A percentile compares a stretch with the other conserved stretches of the same genome.
Evolutionary conservation across 441 rosid species (phyloP).

Genomic region (Erodium texanum): DNA sequence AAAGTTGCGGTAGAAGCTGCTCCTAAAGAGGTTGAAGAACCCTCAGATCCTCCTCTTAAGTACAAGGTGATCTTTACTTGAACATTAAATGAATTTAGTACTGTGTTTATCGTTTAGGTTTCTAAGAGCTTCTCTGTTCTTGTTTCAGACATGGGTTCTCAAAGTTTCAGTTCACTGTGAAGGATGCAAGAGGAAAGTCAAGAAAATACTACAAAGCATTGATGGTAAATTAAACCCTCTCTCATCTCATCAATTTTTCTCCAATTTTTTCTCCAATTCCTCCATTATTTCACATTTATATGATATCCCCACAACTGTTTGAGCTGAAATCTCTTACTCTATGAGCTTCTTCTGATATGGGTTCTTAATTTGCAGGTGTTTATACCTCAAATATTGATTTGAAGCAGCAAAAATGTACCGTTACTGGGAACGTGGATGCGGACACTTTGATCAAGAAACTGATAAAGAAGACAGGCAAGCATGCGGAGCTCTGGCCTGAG

Average conservation of each 20-base stretch:
- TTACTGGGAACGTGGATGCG: slow-evolving; percentile 17
- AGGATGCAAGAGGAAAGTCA: slow-evolving; percentile 15
- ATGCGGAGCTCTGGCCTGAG: slow-evolving; percentile 22
- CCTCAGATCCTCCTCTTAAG: not conserved
- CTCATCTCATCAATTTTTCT: too few species aligned
- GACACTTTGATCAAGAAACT: slow-evolving; percentile 18
- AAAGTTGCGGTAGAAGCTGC: not conserved
- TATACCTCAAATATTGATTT: slow-evolving; percentile 15
- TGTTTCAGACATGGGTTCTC: slow-evolving; percentile 16
- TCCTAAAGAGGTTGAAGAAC: not conserved
- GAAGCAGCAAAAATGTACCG: slow-evolving; percentile 19
- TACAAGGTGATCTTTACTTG: not conserved
- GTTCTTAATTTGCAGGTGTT: slow-evolving; percentile 15
- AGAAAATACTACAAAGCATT: not conserved
- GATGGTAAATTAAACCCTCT: not conserved
- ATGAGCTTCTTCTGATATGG: slow-evolving; percentile 13
- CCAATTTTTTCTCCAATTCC: too few species aligned
- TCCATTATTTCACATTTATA: too few species aligned
- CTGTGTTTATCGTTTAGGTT: too few species aligned
- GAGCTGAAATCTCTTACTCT: too few species aligned
- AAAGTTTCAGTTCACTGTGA: slow-evolving; percentile 22
- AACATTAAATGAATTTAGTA: too few species aligned
- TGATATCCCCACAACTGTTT: too few species aligned
- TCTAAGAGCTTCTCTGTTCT: not conserved
- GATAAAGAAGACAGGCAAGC: slow-evolving; percentile 14